Evolutionary conservation across 768 basidiomycete genomes (phyloP).

Genomic region (Tulasnella sp.): DNA sequence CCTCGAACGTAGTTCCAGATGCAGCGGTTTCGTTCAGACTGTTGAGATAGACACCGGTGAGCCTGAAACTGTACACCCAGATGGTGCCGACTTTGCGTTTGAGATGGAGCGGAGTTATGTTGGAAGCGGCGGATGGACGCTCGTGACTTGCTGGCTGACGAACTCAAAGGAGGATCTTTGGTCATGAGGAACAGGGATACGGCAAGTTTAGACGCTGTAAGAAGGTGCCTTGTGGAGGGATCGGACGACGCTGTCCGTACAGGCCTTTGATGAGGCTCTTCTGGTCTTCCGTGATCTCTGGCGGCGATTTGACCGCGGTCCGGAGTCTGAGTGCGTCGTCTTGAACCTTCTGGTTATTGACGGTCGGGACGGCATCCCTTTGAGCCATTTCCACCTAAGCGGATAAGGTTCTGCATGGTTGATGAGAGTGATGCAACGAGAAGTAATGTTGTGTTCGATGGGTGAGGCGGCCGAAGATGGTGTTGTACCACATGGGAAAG

Average conservation of each 20-base stretch:
- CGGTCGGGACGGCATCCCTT: constrained; percentile 71
- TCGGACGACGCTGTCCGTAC: constrained; percentile 92
- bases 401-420: too few species aligned
- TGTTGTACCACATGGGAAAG: constrained; percentile 93
- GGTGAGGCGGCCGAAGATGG: constrained; percentile 92
- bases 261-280: constrained; percentile 90
- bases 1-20: constrained; percentile 95
- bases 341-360: constrained; percentile 97
- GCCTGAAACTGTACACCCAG: constrained; percentile 97
- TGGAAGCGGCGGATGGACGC: constrained; percentile 50
- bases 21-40: constrained; percentile 97
- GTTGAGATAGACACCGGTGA: constrained; percentile 92
- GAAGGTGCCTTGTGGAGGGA: constrained; percentile 73
- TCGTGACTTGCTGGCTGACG: constrained; percentile 78
- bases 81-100: constrained; percentile 91
- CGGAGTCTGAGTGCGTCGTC: constrained; percentile 94
- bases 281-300: constrained; percentile 93
- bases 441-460: constrained; percentile 94
- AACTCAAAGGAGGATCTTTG: constrained; percentile 95
- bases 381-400: too few species aligned
- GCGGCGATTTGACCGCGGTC: constrained; percentile 94
- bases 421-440: constrained; percentile 91
- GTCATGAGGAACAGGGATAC: constrained; percentile 37
- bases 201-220: constrained; percentile 42
- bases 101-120: constrained; percentile 89